Conservation (phyloP, 345 rosid species). For the Salix exigua region DNA sequence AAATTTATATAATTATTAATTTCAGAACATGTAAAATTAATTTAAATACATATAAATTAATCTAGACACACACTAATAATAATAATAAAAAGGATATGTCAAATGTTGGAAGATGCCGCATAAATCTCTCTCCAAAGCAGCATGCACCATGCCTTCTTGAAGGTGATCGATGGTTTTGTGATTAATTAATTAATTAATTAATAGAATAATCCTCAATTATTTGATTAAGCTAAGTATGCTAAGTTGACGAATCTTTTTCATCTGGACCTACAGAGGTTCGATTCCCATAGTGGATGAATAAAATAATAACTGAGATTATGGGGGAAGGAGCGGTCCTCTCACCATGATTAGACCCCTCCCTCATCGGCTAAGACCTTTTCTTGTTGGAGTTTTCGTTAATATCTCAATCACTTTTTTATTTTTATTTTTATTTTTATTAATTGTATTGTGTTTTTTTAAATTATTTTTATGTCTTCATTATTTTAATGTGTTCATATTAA, state of each 20-base stretch:
- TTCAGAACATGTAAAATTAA: fast-evolving
- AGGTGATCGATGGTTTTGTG: background rate
- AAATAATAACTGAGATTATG: no score
- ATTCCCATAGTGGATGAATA: background rate
- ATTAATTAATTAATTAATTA: no score
- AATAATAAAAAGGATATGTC: background rate
- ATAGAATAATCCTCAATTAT: no score
- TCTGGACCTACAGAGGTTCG: background rate
- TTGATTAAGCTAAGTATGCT: no score
- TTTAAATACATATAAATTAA: no score
- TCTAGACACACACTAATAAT: no score
- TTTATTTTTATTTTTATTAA: no score
- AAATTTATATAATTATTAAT: no score
- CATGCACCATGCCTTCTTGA: background rate
- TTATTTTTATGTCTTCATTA: no score
- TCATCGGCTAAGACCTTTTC: background rate
- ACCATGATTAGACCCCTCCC: background rate
- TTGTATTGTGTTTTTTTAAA: no score
- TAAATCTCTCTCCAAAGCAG: background rate
- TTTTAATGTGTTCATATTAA: no score
- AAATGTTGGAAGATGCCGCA: background rate
- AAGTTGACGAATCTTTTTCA: background rate
- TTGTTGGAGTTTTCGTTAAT: background rate
- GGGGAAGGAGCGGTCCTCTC: background rate
- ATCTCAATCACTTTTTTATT: no score